Evolutionary conservation across 164 flowering plant species (phyloP).

Genomic region (Annona squamosa): DNA sequence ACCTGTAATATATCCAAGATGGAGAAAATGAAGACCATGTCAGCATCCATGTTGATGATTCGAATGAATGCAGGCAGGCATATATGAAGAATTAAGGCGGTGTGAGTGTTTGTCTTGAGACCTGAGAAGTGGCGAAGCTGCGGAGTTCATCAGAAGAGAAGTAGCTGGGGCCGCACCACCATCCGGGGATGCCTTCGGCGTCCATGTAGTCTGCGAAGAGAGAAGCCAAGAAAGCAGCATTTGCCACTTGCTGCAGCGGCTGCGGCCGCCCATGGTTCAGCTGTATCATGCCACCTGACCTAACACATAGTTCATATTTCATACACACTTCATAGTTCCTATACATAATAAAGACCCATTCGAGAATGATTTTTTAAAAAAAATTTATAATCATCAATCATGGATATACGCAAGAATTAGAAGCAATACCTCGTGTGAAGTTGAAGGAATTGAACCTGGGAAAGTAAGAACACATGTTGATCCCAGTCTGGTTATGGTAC

Average conservation of each 20-base stretch:
- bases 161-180: slow-evolving; percentile 47
- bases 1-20: slow-evolving; percentile 28
- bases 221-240: slow-evolving; percentile 69
- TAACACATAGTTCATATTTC: neutral
- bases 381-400: too few relatives aligned
- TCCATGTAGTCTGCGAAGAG: slow-evolving; percentile 66
- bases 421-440: slow-evolving; percentile 44
- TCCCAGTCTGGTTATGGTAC: slow-evolving; percentile 50
- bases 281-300: slow-evolving; percentile 66
- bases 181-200: slow-evolving; percentile 52
- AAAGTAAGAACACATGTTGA: slow-evolving; percentile 75
- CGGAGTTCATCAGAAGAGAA: slow-evolving; percentile 24
- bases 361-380: neutral
- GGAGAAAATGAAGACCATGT: too few relatives aligned
- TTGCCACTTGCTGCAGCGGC: slow-evolving; percentile 60
- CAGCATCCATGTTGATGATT: too few relatives aligned
- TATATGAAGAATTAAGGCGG: too few relatives aligned
- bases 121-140: slow-evolving; percentile 60
- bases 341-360: neutral
- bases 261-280: slow-evolving; percentile 50
- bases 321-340: too few relatives aligned
- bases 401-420: neutral
- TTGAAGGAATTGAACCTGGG: slow-evolving; percentile 41
- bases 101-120: neutral
- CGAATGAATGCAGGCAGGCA: too few relatives aligned